Evolutionary conservation across 139 green algal genomes (phyloP).

Genomic region (Zygnema cylindricum): DNA sequence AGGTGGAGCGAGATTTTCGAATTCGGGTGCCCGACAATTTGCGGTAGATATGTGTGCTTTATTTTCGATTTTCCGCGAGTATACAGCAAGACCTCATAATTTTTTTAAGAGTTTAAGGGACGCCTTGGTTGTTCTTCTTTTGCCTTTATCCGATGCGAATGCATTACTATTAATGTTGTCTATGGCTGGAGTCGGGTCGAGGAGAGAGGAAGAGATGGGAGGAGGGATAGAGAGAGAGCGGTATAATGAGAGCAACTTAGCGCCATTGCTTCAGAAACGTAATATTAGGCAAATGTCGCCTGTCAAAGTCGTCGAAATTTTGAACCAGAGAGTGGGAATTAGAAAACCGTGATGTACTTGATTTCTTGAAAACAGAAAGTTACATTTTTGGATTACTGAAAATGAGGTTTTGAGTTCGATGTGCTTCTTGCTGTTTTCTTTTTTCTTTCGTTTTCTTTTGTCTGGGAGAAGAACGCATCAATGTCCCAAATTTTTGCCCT

Average conservation of each 20-base stretch:
- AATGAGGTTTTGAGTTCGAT: no score
- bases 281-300: background rate
- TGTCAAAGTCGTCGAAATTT: background rate
- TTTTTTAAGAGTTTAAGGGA: constrained; percentile 28
- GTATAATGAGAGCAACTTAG: background rate
- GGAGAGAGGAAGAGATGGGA: background rate
- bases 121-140: background rate
- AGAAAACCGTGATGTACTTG: background rate
- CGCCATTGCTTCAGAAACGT: background rate
- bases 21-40: constrained; percentile 30
- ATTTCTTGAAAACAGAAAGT: no score
- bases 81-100: background rate
- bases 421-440: no score
- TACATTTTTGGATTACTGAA: no score
- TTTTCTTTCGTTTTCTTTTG: no score
- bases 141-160: background rate
- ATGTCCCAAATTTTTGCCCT: no score
- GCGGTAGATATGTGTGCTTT: constrained; percentile 17
- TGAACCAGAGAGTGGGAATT: background rate
- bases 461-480: no score
- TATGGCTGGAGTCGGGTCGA: background rate
- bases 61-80: constrained; percentile 24
- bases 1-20: constrained; percentile 20
- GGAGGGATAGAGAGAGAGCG: background rate
- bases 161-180: background rate